Evolutionary conservation across 2,329 filamentous ascomycete genomes (phyloP).

Genomic region (Cyphellophora europaea): DNA sequence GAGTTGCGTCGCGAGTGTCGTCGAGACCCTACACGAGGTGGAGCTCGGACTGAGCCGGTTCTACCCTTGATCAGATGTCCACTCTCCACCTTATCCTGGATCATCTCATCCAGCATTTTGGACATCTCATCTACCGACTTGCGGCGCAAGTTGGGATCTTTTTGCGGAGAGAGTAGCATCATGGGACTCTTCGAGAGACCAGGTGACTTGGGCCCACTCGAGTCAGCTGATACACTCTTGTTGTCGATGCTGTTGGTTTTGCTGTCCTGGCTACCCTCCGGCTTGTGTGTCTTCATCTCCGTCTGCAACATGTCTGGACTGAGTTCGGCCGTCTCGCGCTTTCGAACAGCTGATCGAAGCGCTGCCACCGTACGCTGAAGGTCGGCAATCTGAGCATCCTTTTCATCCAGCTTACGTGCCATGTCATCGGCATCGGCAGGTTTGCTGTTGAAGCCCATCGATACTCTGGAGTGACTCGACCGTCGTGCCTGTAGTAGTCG

Average conservation of each 20-base stretch:
- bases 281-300: conserved; percentile 22
- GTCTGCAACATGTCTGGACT: conserved; percentile 26
- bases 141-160: conserved; percentile 41
- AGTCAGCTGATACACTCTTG: conserved; percentile 8
- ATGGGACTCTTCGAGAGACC: conserved; percentile 16
- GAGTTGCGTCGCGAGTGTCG: conserved; percentile 18
- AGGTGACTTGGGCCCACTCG: conserved; percentile 11
- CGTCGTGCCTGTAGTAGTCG: conserved; percentile 80
- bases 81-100: conserved; percentile 73
- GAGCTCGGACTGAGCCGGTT: conserved; percentile 57
- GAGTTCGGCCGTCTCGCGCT: conserved; percentile 69
- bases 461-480: conserved; percentile 81
- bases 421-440: conserved; percentile 68
- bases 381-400: conserved; percentile 85
- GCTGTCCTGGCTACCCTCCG: conserved; percentile 23
- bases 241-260: conserved; percentile 14
- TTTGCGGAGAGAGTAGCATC: conserved; percentile 24
- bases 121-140: conserved; percentile 87
- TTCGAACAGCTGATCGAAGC: conserved; percentile 73
- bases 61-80: conserved; percentile 60
- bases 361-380: conserved; percentile 90
- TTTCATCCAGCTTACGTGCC: conserved; percentile 87
- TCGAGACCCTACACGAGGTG: conserved; percentile 22
- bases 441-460: conserved; percentile 60
- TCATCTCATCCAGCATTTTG: conserved; percentile 91